phyloP scores from a whole-genome alignment of 306 rosid genomes.

The Acmispon strigosus region DNA sequence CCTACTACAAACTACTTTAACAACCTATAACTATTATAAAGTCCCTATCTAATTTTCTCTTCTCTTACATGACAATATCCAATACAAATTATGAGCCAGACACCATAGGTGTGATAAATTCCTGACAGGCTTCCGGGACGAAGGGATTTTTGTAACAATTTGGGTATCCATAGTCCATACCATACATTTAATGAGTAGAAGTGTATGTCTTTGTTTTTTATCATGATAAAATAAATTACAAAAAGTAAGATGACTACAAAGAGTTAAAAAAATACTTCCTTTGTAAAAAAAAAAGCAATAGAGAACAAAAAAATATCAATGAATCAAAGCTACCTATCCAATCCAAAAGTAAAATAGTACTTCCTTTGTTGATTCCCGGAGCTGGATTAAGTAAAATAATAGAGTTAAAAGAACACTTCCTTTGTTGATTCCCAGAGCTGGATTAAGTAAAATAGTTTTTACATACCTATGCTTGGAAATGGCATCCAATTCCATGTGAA shows the following conservation, averaged over 20 bases:
- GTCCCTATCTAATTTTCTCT: too few species aligned
- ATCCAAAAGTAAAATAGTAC: too few species aligned
- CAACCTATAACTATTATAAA: too few species aligned
- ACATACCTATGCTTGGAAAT: not conserved
- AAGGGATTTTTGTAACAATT: too few species aligned
- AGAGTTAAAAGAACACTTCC: too few species aligned
- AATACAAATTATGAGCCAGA: too few species aligned
- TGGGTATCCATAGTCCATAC: not conserved
- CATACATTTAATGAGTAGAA: not conserved
- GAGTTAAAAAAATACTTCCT: not conserved
- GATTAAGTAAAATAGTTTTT: not conserved
- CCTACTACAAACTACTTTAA: too few species aligned
- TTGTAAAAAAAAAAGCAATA: not conserved
- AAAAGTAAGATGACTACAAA: not conserved
- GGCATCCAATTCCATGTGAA: conserved; percentile 1
- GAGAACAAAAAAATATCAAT: not conserved
- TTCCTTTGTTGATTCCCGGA: conserved; percentile 16
- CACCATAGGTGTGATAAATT: too few species aligned
- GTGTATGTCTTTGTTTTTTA: not conserved
- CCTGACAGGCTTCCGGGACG: too few species aligned
- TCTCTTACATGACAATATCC: too few species aligned
- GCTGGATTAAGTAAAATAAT: not conserved
- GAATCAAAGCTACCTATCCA: not conserved
- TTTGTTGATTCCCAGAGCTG: conserved; percentile 12
- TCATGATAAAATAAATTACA: not conserved